A percentile compares a stretch with the other conserved stretches of the same genome.
Conservation (phyloP, 176 grass and related monocot genomes). For the Pontederia crassipes region DNA sequence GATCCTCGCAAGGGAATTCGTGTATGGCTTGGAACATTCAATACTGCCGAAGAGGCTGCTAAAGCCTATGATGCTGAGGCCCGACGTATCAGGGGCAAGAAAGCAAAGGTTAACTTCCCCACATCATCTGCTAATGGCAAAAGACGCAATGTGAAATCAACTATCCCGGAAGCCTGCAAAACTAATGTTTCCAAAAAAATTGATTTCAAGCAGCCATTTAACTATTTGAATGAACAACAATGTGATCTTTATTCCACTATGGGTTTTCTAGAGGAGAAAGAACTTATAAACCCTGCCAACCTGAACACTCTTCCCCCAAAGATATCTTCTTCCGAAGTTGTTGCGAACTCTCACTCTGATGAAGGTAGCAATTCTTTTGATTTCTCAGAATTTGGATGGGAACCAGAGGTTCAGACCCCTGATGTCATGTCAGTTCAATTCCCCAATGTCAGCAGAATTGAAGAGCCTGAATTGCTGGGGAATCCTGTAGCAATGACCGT, state of each 20-base stretch:
- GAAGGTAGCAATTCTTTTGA: not conserved
- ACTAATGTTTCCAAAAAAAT: not conserved
- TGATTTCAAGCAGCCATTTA: not conserved
- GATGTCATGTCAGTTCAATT: not conserved
- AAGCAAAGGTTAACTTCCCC: conserved; percentile 82
- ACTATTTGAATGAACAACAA: not conserved
- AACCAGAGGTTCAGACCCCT: not conserved
- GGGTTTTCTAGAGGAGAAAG: no score
- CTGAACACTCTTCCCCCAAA: not conserved
- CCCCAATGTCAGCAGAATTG: not conserved
- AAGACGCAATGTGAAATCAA: not conserved
- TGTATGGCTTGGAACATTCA: conserved; percentile 87
- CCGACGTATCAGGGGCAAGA: conserved; percentile 54
- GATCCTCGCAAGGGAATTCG: conserved; percentile 53
- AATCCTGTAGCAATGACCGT: not conserved
- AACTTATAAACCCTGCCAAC: not conserved
- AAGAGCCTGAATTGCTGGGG: not conserved
- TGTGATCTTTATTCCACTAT: not conserved
- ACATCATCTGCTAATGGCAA: not conserved
- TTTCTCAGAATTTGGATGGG: not conserved
- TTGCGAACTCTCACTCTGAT: conserved; percentile 5
- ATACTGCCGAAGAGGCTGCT: conserved; percentile 54
- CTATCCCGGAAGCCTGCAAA: not conserved
- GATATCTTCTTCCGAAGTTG: conserved; percentile 4
- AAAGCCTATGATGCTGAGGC: conserved; percentile 60